Percentiles rank a stretch among this genome's conserved stretches.
phyloP scores from a whole-genome alignment of 2,329 filamentous ascomycete genomes.

The Trichoderma semiorbis region DNA sequence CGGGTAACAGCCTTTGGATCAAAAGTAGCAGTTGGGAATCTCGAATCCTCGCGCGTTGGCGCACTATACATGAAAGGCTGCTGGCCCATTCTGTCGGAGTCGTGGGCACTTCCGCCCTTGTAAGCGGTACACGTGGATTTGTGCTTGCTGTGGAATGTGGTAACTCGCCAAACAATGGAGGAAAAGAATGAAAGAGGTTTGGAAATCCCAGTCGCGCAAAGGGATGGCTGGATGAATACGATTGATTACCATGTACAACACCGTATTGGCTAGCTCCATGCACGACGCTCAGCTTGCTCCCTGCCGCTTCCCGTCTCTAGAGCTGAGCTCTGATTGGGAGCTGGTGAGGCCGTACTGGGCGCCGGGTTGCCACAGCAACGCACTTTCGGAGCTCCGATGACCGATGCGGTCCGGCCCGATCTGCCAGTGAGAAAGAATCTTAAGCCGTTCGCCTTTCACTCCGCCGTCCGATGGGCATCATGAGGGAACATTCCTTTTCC shows the following conservation, averaged over 20 bases:
- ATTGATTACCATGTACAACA: background rate
- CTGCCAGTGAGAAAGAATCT: background rate
- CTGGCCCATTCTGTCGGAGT: constrained; percentile 25
- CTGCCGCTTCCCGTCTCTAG: background rate
- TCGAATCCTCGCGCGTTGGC: constrained; percentile 48
- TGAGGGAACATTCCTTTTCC: background rate
- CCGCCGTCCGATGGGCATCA: constrained; percentile 1
- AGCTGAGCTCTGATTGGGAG: constrained; percentile 1
- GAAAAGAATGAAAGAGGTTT: background rate
- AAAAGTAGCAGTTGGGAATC: constrained; percentile 58
- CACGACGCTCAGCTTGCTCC: background rate
- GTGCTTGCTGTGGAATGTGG: background rate
- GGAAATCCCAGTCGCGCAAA: constrained; percentile 3
- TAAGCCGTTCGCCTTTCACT: background rate
- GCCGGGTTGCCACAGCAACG: constrained; percentile 14
- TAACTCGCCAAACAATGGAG: background rate
- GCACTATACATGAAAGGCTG: constrained; percentile 70
- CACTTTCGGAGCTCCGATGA: constrained; percentile 2
- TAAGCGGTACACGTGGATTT: background rate
- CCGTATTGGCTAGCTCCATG: background rate
- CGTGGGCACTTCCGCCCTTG: constrained; percentile 2
- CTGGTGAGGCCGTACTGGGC: background rate
- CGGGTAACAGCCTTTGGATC: constrained; percentile 84
- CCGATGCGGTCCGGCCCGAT: constrained; percentile 11
- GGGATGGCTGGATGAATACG: background rate